Percentiles rank a stretch among this genome's conserved stretches.
These are phyloP conservation scores for Yamadazyma phyllophila DNA, from an alignment of 805 yeast species.

Conservation along the genomic window DNA sequence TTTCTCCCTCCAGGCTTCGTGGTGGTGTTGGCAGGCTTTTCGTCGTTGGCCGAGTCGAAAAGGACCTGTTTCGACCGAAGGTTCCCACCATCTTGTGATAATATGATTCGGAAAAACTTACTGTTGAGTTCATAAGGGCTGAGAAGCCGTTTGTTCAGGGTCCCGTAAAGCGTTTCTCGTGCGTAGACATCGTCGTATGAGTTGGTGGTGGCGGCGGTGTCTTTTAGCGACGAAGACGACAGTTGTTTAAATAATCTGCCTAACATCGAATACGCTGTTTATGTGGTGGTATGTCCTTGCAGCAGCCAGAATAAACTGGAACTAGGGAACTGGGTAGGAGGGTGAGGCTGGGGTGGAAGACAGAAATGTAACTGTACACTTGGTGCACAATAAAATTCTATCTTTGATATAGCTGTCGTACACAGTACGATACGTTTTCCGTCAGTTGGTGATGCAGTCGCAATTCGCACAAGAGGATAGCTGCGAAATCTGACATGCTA, in stretches of 20 bases:
- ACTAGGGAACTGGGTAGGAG: no score
- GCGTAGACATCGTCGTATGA: slow-evolving; percentile 46
- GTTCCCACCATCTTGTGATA: slow-evolving; percentile 52
- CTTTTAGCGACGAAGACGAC: slow-evolving; percentile 9
- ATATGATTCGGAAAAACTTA: slow-evolving; percentile 40
- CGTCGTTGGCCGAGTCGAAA: slow-evolving; percentile 43
- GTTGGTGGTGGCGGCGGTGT: slow-evolving; percentile 13
- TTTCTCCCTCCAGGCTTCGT: slow-evolving; percentile 2
- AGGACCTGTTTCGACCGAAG: slow-evolving; percentile 46
- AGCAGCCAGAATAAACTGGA: no score
- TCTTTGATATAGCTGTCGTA: no score
- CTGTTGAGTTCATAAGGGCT: slow-evolving; percentile 25
- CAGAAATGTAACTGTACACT: no score
- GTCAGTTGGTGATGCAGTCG: no score
- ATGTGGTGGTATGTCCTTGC: no score
- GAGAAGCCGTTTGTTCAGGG: slow-evolving; percentile 26
- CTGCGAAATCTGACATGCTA: no score
- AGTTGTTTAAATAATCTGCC: slow-evolving; percentile 37
- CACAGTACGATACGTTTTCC: no score
- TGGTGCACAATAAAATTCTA: no score
- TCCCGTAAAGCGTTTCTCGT: slow-evolving; percentile 47
- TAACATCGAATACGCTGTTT: slow-evolving; percentile 21
- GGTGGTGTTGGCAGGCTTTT: slow-evolving; percentile 11
- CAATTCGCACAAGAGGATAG: no score
- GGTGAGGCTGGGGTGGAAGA: no score